Percentiles rank a stretch among this genome's conserved stretches.
Evolutionary conservation across 257 asterid genomes (phyloP).

Genomic region (Buddleja alternifolia): DNA sequence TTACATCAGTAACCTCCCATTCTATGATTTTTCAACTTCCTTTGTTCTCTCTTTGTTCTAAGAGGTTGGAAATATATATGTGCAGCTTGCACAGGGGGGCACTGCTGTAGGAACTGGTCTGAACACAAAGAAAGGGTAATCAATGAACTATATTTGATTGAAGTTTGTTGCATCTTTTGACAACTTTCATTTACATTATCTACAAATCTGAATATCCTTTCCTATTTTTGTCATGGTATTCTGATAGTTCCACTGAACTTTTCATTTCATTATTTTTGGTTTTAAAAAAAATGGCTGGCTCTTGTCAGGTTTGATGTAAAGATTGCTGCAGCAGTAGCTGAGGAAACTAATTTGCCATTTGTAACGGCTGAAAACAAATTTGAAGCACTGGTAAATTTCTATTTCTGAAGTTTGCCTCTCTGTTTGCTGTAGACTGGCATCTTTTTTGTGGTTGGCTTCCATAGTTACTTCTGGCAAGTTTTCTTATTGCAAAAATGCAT

Average conservation of each 20-base stretch:
- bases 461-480: background rate
- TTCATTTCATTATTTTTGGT: background rate
- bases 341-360: conserved; percentile 93
- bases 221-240: conserved; percentile 10
- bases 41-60: conserved; percentile 35
- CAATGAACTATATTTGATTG: conserved; percentile 8
- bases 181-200: conserved; percentile 9
- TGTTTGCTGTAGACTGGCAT: conserved; percentile 1
- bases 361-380: conserved; percentile 99
- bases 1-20: too few relatives aligned
- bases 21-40: conserved; percentile 31
- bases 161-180: conserved; percentile 19
- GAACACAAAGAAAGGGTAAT: conserved; percentile 94
- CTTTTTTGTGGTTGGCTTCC: conserved; percentile 19
- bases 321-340: conserved; percentile 97
- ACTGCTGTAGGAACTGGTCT: conserved; percentile 99
- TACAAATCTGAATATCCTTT: conserved; percentile 13
- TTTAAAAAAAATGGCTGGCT: conserved; percentile 8
- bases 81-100: conserved; percentile 99
- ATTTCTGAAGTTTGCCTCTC: conserved; percentile 32
- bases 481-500: background rate
- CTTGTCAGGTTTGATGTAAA: conserved; percentile 85
- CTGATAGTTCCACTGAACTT: background rate
- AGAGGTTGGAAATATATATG: conserved; percentile 32
- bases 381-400: conserved; percentile 85